Evolutionary conservation across 2,329 filamentous ascomycete species (phyloP), one percentile per base, ranked within the genome.

Genomic region (Talaromyces albobiverticillius): DNA sequence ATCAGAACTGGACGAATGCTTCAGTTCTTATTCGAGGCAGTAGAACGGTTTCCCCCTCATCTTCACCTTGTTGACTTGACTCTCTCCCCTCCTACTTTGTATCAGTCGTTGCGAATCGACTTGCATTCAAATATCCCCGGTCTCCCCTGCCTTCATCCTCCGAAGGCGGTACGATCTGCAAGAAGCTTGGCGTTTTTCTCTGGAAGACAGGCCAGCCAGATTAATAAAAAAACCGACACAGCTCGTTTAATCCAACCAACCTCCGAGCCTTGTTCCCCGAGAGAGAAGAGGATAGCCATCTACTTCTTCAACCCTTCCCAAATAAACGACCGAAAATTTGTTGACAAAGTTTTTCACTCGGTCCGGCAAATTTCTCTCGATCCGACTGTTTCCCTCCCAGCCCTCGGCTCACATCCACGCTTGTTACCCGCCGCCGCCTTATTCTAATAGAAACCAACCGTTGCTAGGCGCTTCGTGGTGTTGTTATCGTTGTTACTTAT

Each of bases 21-120:
- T 36, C 22, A 26, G 10, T 40, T 38, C 18, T 36, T 34, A 18
- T 22, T 29, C 20, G 7, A 14, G 20, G 25, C 25, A n/a, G 14
- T 34, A 22, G 46, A 49, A 59, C 60, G 59, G 53, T 58, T 45
- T 36, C 42, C n/a, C n/a, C n/a, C n/a, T n/a, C n/a, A n/a, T n/a
- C n/a, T n/a, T n/a, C n/a, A n/a, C n/a, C n/a, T n/a, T n/a, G n/a
- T n/a, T n/a, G n/a, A n/a, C n/a, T n/a, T n/a, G n/a, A n/a, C n/a
- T n/a, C 54, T 55, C 23, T 29, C 23, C 34, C 29, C n/a, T 32
- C 34, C 11, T 26, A 18, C 38, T 51, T 26, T 10, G n/a, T n/a
- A n/a, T 3, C 36, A 16, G 20, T 29, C 25, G 32, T 23, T 18
- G 11, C n/a, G 8, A 16, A 16, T 3, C 9, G 11, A 16, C 7